Percentiles rank a stretch among this genome's conserved stretches.
Evolutionary conservation across 495 filamentous ascomycete species (phyloP).

Genomic region (Tuber melanosporum): DNA sequence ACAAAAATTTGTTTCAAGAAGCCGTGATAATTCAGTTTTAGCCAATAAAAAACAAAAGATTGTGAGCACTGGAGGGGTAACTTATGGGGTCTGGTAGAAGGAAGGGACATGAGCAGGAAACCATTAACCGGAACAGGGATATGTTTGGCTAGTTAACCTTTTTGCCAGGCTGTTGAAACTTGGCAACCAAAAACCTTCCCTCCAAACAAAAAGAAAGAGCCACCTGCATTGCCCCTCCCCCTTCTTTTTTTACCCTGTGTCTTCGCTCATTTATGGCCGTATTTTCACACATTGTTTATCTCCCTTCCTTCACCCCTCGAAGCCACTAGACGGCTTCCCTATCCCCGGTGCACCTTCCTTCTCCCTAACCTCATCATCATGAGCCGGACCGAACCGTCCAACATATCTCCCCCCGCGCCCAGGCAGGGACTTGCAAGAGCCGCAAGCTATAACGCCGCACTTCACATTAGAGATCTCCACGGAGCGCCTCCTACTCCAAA

Average conservation of each 20-base stretch:
- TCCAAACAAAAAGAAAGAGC: neutral
- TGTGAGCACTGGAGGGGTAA: no score
- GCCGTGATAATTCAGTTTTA: no score
- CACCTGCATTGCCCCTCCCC: neutral
- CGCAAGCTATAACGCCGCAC: constrained; percentile 9
- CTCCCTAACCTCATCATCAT: neutral
- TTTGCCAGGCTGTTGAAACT: neutral
- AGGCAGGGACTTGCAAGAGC: constrained; percentile 12
- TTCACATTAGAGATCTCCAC: constrained; percentile 16
- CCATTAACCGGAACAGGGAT: no score
- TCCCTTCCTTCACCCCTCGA: neutral
- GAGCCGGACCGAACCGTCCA: constrained; percentile 6
- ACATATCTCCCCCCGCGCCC: neutral
- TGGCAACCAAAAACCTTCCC: neutral
- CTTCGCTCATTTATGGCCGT: neutral
- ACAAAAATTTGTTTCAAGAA: no score
- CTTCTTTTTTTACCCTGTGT: neutral
- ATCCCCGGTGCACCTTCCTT: neutral
- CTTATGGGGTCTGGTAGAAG: neutral
- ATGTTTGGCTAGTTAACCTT: neutral
- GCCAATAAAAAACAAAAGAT: no score
- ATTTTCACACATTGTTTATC: neutral
- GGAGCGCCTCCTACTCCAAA: neutral
- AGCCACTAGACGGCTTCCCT: neutral
- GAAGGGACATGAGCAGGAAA: no score